Conservation (phyloP, 305 asterid species). For the Fraxinus platypoda region DNA sequence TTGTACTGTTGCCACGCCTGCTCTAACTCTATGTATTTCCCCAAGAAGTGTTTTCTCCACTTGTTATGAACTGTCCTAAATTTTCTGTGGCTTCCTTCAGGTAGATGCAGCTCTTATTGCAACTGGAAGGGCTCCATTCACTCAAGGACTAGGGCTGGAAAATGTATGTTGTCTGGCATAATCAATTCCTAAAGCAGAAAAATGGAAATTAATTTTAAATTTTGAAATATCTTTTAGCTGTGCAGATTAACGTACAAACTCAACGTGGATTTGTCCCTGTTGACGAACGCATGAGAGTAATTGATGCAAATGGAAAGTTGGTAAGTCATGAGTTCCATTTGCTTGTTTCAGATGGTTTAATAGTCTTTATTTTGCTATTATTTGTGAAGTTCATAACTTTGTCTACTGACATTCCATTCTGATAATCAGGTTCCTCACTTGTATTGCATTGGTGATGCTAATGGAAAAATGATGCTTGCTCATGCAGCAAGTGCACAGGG, state of each 20-base stretch:
- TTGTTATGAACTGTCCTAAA: conserved; percentile 15
- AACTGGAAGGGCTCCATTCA: conserved; percentile 95
- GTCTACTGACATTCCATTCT: conserved; percentile 25
- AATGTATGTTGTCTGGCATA: conserved; percentile 52
- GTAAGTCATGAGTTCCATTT: conserved; percentile 39
- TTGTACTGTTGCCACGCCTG: neutral
- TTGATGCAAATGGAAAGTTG: conserved; percentile 77
- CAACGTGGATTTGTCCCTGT: conserved; percentile 93
- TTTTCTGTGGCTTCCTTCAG: conserved; percentile 41
- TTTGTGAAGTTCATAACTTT: neutral
- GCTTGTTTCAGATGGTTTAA: conserved; percentile 16
- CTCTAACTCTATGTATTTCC: neutral
- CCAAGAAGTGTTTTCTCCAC: conserved; percentile 8
- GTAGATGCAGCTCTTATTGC: conserved; percentile 98
- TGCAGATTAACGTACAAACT: conserved; percentile 75
- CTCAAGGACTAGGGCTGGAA: conserved; percentile 93
- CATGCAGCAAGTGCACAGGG: conserved; percentile 99
- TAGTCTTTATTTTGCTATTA: conserved; percentile 16
- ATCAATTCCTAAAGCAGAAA: conserved; percentile 4
- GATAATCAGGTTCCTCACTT: conserved; percentile 80
- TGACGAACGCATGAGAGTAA: conserved; percentile 88
- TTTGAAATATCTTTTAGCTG: conserved; percentile 13
- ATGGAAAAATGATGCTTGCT: conserved; percentile 99
- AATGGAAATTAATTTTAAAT: conserved; percentile 16
- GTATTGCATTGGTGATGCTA: conserved; percentile 99